Evolutionary conservation across 768 basidiomycete genomes (phyloP), one percentile per base, ranked within the genome.

Genomic region (Pleurotus giganteus): DNA sequence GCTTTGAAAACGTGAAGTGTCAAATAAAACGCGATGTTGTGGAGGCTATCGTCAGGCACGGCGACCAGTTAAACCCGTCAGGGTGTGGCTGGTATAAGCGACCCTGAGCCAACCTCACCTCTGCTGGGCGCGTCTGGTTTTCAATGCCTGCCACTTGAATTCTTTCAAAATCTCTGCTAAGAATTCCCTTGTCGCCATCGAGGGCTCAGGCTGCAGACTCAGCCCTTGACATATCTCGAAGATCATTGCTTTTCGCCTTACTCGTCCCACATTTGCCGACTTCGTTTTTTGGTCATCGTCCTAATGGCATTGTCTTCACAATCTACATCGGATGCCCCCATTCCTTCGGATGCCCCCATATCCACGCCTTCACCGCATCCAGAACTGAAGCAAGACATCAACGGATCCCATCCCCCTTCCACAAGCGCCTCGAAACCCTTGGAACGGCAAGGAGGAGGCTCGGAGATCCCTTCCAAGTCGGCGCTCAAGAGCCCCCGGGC

Each of bases 401-500:
- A 34, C 24, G 31, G 19, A 15, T 43, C 52, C 27, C 41, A 32
- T 9, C 28, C 19, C 4, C 29, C 44, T 7, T 15, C 23, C 8
- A 36, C 31, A 24, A 51, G 26, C 26, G 27, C 11, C 24, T 12
- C 44, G 26, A 45, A 45, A 28, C 26, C 17, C 9, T 24, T 4
- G 9, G 44, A 51, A 51, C 19, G 37, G 34, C 49, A 29, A 19
- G 44, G 15, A 19, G 49, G 37, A 17, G 49, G 23, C 19, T 55
- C 58, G 27, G 59, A 60, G 27, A 58, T 54, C 12, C 56, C 63
- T 32, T 60, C 66, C 53, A 63, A 68, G 44, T 63, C 70, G 13
- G 60, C 65, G 44, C 52, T 65, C 45, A 67, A 57, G 50, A 60
- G 65, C 4, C 64, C 66, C 53, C 55, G 63, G 53, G 61, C 60